Evolutionary conservation across 2,329 filamentous ascomycete genomes (phyloP).

Genomic region (Sporothrix pseudoabietina): DNA sequence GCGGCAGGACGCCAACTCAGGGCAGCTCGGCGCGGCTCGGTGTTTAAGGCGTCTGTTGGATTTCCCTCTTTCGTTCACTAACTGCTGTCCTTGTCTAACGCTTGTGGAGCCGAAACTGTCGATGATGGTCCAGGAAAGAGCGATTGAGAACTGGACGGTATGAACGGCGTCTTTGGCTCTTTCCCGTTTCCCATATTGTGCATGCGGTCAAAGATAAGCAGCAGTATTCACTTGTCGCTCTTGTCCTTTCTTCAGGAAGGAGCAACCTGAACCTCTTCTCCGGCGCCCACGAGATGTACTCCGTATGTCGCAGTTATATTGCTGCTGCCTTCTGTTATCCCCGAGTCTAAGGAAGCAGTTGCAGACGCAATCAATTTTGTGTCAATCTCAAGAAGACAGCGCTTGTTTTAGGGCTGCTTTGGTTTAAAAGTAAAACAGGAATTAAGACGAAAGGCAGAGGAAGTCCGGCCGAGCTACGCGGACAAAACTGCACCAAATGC

Average conservation of each 20-base stretch:
- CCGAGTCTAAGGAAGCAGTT: neutral
- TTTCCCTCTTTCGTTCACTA: neutral
- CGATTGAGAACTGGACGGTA: neutral
- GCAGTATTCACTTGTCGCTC: neutral
- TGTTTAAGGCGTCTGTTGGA: conserved; percentile 7
- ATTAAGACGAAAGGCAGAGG: too few species aligned
- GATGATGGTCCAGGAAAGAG: neutral
- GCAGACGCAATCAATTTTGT: neutral
- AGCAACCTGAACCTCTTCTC: neutral
- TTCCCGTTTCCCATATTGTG: neutral
- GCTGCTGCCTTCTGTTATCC: conserved; percentile 1
- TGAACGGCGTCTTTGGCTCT: neutral
- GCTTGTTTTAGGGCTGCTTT: neutral
- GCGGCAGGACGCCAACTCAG: neutral
- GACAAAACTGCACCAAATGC: neutral
- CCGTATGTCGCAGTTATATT: neutral
- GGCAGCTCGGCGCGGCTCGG: conserved; percentile 27
- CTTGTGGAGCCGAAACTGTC: neutral
- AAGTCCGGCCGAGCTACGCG: conserved; percentile 3
- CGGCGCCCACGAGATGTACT: neutral
- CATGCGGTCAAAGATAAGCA: neutral
- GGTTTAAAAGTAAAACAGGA: neutral
- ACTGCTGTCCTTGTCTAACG: neutral
- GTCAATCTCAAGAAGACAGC: neutral
- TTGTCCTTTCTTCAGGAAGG: neutral